Conservation (phyloP, 2,329 filamentous ascomycete genomes). For the Tolypocladium ovalisporum region DNA sequence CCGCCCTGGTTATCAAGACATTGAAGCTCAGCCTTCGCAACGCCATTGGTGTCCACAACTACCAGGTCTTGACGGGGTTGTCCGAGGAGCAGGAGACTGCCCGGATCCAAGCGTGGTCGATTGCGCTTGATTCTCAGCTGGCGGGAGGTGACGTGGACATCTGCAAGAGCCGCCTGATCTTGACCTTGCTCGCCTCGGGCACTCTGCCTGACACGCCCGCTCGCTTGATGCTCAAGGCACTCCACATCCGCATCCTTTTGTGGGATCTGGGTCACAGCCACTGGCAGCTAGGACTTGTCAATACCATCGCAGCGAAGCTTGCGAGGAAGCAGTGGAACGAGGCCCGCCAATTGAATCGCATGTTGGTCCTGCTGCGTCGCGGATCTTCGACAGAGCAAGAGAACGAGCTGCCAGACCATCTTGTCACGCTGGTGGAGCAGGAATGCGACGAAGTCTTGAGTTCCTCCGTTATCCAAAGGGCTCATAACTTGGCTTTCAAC, state of each 20-base stretch:
- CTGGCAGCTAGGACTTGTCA: slow-evolving; percentile 52
- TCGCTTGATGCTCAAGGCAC: slow-evolving; percentile 79
- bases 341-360: slow-evolving; percentile 53
- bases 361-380: slow-evolving; percentile 30
- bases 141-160: slow-evolving; percentile 85
- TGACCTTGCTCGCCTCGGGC: slow-evolving; percentile 79
- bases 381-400: slow-evolving; percentile 35
- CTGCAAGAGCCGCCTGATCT: slow-evolving; percentile 72
- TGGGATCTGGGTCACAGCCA: slow-evolving; percentile 64
- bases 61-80: slow-evolving; percentile 67
- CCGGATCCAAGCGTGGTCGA: slow-evolving; percentile 83
- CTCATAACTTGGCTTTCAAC: slow-evolving; percentile 86
- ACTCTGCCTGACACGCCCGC: slow-evolving; percentile 76
- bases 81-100: slow-evolving; percentile 79
- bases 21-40: slow-evolving; percentile 73
- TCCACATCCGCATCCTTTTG: slow-evolving; percentile 82
- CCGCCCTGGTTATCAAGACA: slow-evolving; percentile 69
- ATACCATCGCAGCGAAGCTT: slow-evolving; percentile 60
- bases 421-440: slow-evolving; percentile 63
- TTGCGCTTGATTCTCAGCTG: slow-evolving; percentile 85
- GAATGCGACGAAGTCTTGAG: slow-evolving; percentile 76
- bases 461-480: slow-evolving; percentile 67
- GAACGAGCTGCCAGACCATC: slow-evolving; percentile 59
- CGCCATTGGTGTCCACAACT: slow-evolving; percentile 63
- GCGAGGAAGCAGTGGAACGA: slow-evolving; percentile 73